Evolutionary conservation across 2,329 filamentous ascomycete species (phyloP), one percentile per base, ranked within the genome.

Genomic region (Penicillium sp.): DNA sequence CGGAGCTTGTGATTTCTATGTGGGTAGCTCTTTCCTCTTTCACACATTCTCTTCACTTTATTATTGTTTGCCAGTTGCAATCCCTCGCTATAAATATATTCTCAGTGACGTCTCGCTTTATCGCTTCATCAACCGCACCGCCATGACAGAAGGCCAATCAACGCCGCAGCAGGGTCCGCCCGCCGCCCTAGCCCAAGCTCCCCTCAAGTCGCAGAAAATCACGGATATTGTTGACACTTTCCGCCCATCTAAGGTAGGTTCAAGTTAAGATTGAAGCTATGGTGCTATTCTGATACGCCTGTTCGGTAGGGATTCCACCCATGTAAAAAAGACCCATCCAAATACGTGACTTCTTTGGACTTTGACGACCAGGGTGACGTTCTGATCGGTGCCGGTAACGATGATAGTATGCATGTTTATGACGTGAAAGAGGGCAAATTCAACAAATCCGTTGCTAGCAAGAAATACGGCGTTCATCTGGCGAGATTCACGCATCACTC

Each of bases 281-380:
- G 40, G 33, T 21, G 36, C 55, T 46, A 53, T 55, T 54, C 58
- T 60, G 44, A 55, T 58, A 43, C 57, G 48, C 50, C 41, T 55
- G 6, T 23, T 50, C 19, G 36, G 25, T 57, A 73, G 72, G 62
- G 65, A 3, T 77, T 72, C 60, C 69, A 66, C 56, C 67, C 65
- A 40, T 62, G 67, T 44, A 79, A 75, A 65, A 72, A 71, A 64
- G 77, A 76, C 41, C 62, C 60, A 52, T 67, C 64, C 50, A 85
- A 87, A 4, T 82, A 87, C 63, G 86, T 97, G 58, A 89, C 94
- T 9, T 97, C 93, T 2, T 85, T 99, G 67, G 93, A 99, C 78
- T 99, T 96, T 72, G 92, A 97, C 75, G 92, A 97, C 77, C 89
- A 90, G 43, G 94, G 94, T 73, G 92, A 97, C 74, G 89, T 93